Conservation (phyloP, 306 rosid species). For the Fragaria ananassa region DNA sequence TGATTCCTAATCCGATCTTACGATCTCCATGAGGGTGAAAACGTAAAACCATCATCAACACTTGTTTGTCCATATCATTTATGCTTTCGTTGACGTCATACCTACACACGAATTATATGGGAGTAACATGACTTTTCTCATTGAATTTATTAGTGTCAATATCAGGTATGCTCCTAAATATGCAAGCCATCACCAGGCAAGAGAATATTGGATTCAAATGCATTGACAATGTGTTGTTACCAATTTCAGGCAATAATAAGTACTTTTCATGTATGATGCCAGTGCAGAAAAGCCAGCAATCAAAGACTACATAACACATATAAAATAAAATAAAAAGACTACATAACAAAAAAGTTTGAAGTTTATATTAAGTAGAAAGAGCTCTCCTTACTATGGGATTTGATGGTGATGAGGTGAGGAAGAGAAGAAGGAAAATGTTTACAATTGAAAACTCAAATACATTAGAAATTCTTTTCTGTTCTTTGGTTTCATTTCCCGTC, state of each 20-base stretch:
- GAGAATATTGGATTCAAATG: neutral
- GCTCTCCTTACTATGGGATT: neutral
- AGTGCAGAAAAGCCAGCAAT: neutral
- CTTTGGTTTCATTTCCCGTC: neutral
- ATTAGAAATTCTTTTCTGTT: neutral
- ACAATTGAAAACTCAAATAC: too few relatives aligned
- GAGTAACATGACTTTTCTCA: conserved; percentile 15
- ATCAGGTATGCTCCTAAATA: neutral
- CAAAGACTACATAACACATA: neutral
- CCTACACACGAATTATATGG: conserved; percentile 40
- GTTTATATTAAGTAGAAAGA: neutral
- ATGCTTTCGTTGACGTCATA: conserved; percentile 51
- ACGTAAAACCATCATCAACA: conserved; percentile 50
- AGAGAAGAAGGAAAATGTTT: neutral
- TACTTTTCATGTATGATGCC: neutral
- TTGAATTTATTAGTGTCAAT: neutral
- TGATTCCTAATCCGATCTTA: conserved; percentile 62
- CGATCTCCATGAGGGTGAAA: conserved; percentile 65
- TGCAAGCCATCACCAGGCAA: neutral
- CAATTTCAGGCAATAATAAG: neutral
- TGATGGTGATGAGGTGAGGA: neutral
- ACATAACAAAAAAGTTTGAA: neutral
- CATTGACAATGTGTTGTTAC: neutral
- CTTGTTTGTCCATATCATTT: conserved; percentile 53
- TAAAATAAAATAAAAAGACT: neutral